A percentile compares a stretch with the other conserved stretches of the same genome.
Evolutionary conservation across 192 early-diverging fungal genomes (phyloP).

Genomic region (Coemansia sp.): DNA sequence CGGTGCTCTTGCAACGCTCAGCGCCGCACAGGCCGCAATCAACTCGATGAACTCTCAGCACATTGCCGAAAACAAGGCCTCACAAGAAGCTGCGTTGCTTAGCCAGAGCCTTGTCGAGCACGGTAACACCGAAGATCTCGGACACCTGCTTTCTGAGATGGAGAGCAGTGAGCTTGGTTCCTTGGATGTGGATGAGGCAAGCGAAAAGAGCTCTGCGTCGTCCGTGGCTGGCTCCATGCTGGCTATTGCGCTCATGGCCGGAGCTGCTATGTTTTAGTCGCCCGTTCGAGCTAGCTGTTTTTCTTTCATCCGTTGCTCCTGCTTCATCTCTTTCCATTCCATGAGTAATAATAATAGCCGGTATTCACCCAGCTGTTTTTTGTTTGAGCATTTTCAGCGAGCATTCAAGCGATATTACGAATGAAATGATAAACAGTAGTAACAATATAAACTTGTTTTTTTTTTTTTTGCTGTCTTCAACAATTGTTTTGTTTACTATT

Average conservation of each 20-base stretch:
- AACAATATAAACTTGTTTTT: no score
- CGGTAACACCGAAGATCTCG: conserved; percentile 14
- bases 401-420: neutral
- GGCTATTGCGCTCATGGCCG: conserved; percentile 31
- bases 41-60: conserved; percentile 44
- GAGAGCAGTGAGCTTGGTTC: conserved; percentile 17
- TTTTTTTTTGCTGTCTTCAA: no score
- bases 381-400: neutral
- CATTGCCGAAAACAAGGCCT: conserved; percentile 41
- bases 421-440: no score
- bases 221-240: conserved; percentile 40
- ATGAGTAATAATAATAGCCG: conserved; percentile 8
- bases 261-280: conserved; percentile 47
- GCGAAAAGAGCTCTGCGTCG: conserved; percentile 22
- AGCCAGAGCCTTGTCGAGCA: conserved; percentile 38
- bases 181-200: conserved; percentile 12
- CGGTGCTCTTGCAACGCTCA: conserved; percentile 45
- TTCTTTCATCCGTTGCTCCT: conserved; percentile 7
- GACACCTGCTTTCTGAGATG: conserved; percentile 35
- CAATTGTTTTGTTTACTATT: no score
- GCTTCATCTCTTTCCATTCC: neutral
- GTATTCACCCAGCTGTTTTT: neutral
- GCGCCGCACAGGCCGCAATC: conserved; percentile 46
- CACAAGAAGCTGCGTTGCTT: conserved; percentile 42
- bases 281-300: conserved; percentile 7